Conservation (phyloP, 768 basidiomycete species). For the Boletus rubescentipes region DNA sequence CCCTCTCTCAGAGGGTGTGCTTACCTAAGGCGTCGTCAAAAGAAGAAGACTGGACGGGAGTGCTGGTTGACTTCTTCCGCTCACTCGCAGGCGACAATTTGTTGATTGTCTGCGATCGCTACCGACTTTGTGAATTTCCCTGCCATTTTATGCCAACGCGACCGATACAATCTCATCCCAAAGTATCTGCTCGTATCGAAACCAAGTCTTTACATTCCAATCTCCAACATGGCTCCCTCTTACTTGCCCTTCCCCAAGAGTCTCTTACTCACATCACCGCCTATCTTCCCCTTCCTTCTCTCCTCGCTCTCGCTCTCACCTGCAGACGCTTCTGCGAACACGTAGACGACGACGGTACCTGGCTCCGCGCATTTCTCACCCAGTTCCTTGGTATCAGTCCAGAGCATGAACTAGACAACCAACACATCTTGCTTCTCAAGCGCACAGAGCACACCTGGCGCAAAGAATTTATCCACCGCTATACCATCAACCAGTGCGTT, state of each 20-base stretch:
- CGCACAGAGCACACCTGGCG: constrained; percentile 63
- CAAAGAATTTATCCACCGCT: constrained; percentile 62
- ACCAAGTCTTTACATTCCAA: constrained; percentile 29
- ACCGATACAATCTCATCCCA: constrained; percentile 41
- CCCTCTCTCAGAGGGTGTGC: background rate
- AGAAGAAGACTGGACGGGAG: background rate
- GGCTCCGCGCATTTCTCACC: constrained; percentile 70
- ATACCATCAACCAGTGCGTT: constrained; percentile 52
- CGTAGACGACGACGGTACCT: constrained; percentile 76
- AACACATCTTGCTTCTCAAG: constrained; percentile 50
- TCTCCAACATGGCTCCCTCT: constrained; percentile 51
- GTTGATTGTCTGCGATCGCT: constrained; percentile 26
- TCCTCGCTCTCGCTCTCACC: constrained; percentile 57
- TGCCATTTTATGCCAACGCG: constrained; percentile 69
- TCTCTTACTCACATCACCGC: constrained; percentile 77
- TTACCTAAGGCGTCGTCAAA: constrained; percentile 9
- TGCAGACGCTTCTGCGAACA: constrained; percentile 56
- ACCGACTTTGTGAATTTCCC: constrained; percentile 8
- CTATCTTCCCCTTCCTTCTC: constrained; percentile 62
- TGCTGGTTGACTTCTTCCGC: background rate
- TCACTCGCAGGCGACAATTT: constrained; percentile 19
- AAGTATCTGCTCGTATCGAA: constrained; percentile 28
- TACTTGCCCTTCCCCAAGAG: constrained; percentile 61
- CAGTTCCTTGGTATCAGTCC: constrained; percentile 68
- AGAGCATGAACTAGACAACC: constrained; percentile 52